Evolutionary conservation across 306 rosid species (phyloP).

Genomic region (Vigna radiata): DNA sequence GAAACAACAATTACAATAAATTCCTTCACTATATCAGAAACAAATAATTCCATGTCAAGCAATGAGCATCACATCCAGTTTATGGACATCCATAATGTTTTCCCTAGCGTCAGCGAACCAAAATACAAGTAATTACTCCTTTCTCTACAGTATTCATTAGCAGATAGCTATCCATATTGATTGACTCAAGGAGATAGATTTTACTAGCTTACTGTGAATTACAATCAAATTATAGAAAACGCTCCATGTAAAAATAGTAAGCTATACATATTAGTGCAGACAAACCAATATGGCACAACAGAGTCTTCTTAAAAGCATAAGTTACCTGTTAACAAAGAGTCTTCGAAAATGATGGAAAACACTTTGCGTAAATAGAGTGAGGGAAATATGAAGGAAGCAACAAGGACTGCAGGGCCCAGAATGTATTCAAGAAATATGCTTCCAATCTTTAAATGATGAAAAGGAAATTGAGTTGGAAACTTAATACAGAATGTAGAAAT

Average conservation of each 20-base stretch:
- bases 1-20: no score
- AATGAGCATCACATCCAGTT: constrained; percentile 36
- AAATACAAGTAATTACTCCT: constrained; percentile 27
- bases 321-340: constrained; percentile 88
- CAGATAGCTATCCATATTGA: constrained; percentile 22
- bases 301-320: constrained; percentile 31
- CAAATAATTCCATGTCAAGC: constrained; percentile 29
- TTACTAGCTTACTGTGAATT: constrained; percentile 4
- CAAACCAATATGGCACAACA: constrained; percentile 27
- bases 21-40: neutral
- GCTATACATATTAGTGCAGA: constrained; percentile 13
- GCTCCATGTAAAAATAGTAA: constrained; percentile 10
- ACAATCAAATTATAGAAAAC: constrained; percentile 28
- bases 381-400: constrained; percentile 94
- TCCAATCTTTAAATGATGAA: constrained; percentile 24
- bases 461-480: constrained; percentile 27
- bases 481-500: constrained; percentile 34
- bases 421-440: constrained; percentile 27
- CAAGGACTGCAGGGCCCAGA: constrained; percentile 86
- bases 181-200: constrained; percentile 34
- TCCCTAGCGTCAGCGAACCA: constrained; percentile 29
- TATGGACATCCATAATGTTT: constrained; percentile 30
- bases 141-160: constrained; percentile 17
- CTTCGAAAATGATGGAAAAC: constrained; percentile 84
- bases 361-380: constrained; percentile 86